Conservation (phyloP, 2,329 filamentous ascomycete species). For the Penicillium vulpinum region DNA sequence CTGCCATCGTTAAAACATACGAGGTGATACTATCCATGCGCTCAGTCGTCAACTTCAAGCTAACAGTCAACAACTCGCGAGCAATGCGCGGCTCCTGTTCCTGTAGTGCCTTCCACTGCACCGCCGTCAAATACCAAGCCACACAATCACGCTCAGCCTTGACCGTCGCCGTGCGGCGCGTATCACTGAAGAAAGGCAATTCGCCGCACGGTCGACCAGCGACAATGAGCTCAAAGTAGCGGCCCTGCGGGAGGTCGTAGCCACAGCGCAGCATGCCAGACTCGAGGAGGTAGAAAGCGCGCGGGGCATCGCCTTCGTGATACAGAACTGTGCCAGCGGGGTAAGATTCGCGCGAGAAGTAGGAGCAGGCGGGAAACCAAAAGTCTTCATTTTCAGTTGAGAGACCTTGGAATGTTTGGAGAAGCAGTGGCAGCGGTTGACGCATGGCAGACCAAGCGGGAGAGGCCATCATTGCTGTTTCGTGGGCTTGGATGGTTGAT, state of each 20-base stretch:
- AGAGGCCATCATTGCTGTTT: conserved; percentile 53
- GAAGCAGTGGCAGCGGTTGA: conserved; percentile 84
- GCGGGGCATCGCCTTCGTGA: conserved; percentile 70
- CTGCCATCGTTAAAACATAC: conserved; percentile 40
- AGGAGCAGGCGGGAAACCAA: conserved; percentile 78
- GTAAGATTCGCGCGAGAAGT: conserved; percentile 71
- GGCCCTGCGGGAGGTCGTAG: conserved; percentile 86
- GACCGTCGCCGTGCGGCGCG: conserved; percentile 81
- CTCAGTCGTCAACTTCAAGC: conserved; percentile 92
- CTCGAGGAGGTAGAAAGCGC: conserved; percentile 88
- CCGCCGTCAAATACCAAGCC: conserved; percentile 74
- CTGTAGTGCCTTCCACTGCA: conserved; percentile 73
- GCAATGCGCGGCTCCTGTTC: conserved; percentile 73
- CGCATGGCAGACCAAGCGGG: conserved; percentile 82
- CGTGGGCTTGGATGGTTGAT: conserved; percentile 63
- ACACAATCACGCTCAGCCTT: conserved; percentile 78
- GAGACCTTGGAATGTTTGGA: conserved; percentile 92
- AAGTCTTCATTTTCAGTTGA: conserved; percentile 89
- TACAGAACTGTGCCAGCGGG: conserved; percentile 73
- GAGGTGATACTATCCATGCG: conserved; percentile 74
- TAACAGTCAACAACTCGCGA: conserved; percentile 78
- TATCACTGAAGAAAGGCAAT: conserved; percentile 93
- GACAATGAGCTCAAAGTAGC: conserved; percentile 86
- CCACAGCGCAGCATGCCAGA: conserved; percentile 85
- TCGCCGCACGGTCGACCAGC: conserved; percentile 95